Base-by-base conservation (phyloP, 2,329 filamentous ascomycete species). In the Aspergillus sp. region DNA sequence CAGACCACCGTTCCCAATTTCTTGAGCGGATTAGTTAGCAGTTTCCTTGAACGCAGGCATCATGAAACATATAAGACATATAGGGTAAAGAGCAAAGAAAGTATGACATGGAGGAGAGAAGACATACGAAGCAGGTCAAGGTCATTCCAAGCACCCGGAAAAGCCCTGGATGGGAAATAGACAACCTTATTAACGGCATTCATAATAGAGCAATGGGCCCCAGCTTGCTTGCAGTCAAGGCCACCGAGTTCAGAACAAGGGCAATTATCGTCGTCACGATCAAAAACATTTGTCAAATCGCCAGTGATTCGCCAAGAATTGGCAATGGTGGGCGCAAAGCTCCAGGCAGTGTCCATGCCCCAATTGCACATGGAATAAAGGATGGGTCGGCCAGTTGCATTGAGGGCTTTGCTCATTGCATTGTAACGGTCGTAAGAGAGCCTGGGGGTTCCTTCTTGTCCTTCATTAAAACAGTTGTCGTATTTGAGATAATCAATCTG, bases 401-500 rank as follows among this genome's bases (percentile, higher is more conserved):
- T 75, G 30, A 75, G 60, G 0, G 75, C 70, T n/a, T 71, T 57
- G 11, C 68, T 68, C 68, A 75, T 76, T 27, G 61, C 62, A 27
- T 72, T 67, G 57, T 76, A 78, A 19, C 72, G 68, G 39, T 70
- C 65, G 48, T 67, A 73, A 4, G 69, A 70, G 31, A 74, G 55
- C 45, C 70, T 62, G 0, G 70, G 65, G 2, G 66, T 74, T 10
- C 75, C 73, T 12, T 69, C 71, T 44, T 75, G 70, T 6, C 76
- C 76, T 47, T 73, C 65, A 48, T 78, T 78, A 56, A 69, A 78
- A 62, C 77, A 80, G 54, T 79, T 79, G 59, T 79, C 76, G 51
- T 79, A 79, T 55, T 78, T 76, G 19, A 76, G 56, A 49, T 76
- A 77, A 56, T 75, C 61, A 29, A 60, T 49, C 48, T 50, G 26